These are phyloP conservation scores for Penicillium odoratum DNA, from an alignment of 495 filamentous ascomycete genomes.

Conservation along the genomic window DNA sequence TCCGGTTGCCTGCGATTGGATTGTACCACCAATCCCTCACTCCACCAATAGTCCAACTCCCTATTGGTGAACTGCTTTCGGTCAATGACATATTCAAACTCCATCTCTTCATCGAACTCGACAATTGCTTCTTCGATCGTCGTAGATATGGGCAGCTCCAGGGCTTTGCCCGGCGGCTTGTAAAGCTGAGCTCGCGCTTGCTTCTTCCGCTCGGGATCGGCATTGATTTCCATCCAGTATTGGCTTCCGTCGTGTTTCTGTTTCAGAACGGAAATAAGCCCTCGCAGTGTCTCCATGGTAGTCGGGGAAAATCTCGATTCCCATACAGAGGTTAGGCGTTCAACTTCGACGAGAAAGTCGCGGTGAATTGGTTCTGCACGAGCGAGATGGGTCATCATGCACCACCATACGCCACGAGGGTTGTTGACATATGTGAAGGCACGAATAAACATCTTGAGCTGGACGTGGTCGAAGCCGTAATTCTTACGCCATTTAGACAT, in stretches of 20 bases:
- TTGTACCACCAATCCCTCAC: not conserved
- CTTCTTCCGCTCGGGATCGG: not conserved
- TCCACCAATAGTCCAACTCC: not conserved
- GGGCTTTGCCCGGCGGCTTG: not conserved
- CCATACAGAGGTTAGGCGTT: slow-evolving; percentile 25
- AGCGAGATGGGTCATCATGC: slow-evolving; percentile 38
- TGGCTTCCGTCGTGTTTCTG: not conserved
- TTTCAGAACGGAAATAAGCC: slow-evolving; percentile 19
- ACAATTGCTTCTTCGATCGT: slow-evolving; percentile 10
- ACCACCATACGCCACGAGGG: slow-evolving; percentile 45
- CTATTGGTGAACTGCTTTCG: not conserved
- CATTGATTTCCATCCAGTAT: slow-evolving; percentile 1
- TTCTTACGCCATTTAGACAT: slow-evolving; percentile 37
- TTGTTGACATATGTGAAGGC: slow-evolving; percentile 32
- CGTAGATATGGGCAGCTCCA: slow-evolving; percentile 3
- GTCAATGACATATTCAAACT: slow-evolving; percentile 9
- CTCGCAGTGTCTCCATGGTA: slow-evolving; percentile 16
- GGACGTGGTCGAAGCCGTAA: slow-evolving; percentile 36
- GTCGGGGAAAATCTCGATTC: slow-evolving; percentile 4
- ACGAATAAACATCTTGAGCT: slow-evolving; percentile 46
- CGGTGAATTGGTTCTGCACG: slow-evolving; percentile 29
- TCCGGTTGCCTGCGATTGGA: not conserved
- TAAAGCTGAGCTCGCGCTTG: not conserved
- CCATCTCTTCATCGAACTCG: slow-evolving; percentile 28
- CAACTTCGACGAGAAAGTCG: slow-evolving; percentile 37